Evolutionary conservation across 2,329 filamentous ascomycete species (phyloP).

Genomic region (Colletotrichum melonis): DNA sequence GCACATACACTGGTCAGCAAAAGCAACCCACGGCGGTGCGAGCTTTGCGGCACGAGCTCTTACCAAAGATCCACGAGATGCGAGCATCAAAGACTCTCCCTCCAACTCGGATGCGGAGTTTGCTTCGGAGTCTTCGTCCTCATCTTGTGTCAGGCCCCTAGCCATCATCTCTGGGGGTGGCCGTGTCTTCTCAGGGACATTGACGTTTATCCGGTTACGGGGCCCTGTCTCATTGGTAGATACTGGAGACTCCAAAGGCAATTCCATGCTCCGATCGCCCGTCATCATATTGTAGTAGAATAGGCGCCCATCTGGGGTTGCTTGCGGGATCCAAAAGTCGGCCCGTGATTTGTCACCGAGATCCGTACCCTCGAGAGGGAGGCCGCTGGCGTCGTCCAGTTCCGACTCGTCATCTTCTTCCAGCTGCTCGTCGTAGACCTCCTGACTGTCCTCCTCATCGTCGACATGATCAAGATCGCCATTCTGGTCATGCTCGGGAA

Average conservation of each 20-base stretch:
- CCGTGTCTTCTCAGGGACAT: constrained; percentile 88
- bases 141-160: constrained; percentile 81
- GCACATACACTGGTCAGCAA: constrained; percentile 15
- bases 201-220: constrained; percentile 87
- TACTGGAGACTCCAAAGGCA: constrained; percentile 90
- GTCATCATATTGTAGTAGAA: constrained; percentile 99
- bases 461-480: constrained; percentile 64
- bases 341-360: constrained; percentile 80
- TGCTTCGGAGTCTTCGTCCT: constrained; percentile 88
- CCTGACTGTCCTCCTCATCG: constrained; percentile 73
- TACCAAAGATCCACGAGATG: constrained; percentile 77
- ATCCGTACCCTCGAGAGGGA: constrained; percentile 77
- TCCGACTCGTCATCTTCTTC: constrained; percentile 76
- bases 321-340: constrained; percentile 98
- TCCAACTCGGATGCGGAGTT: constrained; percentile 89
- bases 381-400: constrained; percentile 65
- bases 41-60: constrained; percentile 42
- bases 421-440: constrained; percentile 74
- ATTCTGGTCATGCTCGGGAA: constrained; percentile 70
- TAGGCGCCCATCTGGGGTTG: constrained; percentile 89
- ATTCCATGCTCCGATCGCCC: constrained; percentile 91
- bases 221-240: constrained; percentile 86
- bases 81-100: constrained; percentile 76
- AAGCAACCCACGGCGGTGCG: neutral
- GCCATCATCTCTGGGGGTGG: constrained; percentile 93